Evolutionary conservation across 2,329 filamentous ascomycete species (phyloP), one percentile per base, ranked within the genome.

Genomic region (Dryadomyces sulphureus): DNA sequence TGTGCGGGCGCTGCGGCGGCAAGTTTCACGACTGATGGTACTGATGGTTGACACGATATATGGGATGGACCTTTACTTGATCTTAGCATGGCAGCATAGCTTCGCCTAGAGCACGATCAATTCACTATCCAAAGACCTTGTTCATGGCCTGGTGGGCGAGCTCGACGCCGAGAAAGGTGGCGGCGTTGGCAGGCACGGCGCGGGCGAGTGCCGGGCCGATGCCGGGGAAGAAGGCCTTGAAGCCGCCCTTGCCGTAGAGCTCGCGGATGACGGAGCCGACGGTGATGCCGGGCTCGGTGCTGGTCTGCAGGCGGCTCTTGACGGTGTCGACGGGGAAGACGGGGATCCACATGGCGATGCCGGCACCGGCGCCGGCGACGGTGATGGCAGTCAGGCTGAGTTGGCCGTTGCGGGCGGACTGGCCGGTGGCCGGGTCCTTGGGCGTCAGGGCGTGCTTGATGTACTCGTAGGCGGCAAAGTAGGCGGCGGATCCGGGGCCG

Each of bases 271-370:
- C 86, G 7, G 84, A 80, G 16, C 79, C 75, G 44, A 98, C 77
- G 0, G 83, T 86, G 43, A 88, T 81, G 54, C 82, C 82, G 17
- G 52, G 45, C 42, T 87, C 88, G 58, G 92, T 84, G 38, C 87
- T 87, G 38, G 86, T 94, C 72, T 98, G 92, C 60, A 98, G 67
- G 34, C 89, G 73, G 52, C 82, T 89, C 77, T 98, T 98, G 67
- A 98, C 81, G 0, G 92, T 98, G 60, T 98, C 92, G 53, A 98
- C 75, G 20, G 92, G 92, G 75, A 98, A 98, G 38, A 98, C 89
- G 45, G 92, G 89, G 54, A 95, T 92, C 92, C 92, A 98, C 92
- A 98, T 98, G 52, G 92, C 92, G 22, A 98, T 77, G 59, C 92
- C 92, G 0, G 92, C 92, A 4, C 81, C 84, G 52, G 85, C 92